Conservation (phyloP, 2,329 filamentous ascomycete genomes). For the Botrytis sinoallii region DNA sequence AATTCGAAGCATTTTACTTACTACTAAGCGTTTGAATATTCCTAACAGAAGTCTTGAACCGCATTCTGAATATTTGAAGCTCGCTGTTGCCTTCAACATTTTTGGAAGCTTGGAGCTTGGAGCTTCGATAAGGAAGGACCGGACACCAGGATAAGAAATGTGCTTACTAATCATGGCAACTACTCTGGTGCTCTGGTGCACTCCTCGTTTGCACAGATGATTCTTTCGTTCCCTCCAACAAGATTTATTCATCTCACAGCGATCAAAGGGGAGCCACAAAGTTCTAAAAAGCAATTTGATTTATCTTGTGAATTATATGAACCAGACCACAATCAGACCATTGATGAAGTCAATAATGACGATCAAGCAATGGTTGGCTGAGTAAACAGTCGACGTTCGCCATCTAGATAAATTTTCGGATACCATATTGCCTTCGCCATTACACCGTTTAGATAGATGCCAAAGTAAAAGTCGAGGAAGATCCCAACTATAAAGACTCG, state of each 20-base stretch:
- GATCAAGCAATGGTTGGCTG: neutral
- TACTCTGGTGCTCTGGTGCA: neutral
- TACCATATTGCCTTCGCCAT: neutral
- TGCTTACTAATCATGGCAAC: conserved; percentile 4
- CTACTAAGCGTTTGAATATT: conserved; percentile 66
- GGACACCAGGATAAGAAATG: neutral
- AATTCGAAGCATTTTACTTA: conserved; percentile 37
- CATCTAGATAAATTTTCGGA: neutral
- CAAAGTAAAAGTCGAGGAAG: neutral
- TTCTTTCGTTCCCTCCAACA: neutral
- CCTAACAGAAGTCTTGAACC: conserved; percentile 63
- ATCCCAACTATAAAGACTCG: neutral
- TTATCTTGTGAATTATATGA: neutral
- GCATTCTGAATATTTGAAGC: conserved; percentile 47
- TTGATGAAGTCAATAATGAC: neutral
- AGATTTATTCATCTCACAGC: neutral
- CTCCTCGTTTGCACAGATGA: neutral
- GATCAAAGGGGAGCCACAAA: neutral
- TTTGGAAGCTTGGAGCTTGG: neutral
- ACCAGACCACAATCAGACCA: too few species aligned
- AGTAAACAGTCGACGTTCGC: neutral
- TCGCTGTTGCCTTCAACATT: neutral
- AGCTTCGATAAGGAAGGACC: conserved; percentile 1
- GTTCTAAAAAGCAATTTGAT: neutral
- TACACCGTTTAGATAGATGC: neutral